Conservation (phyloP, 2,329 filamentous ascomycete species). For the Fusarium camptoceras region DNA sequence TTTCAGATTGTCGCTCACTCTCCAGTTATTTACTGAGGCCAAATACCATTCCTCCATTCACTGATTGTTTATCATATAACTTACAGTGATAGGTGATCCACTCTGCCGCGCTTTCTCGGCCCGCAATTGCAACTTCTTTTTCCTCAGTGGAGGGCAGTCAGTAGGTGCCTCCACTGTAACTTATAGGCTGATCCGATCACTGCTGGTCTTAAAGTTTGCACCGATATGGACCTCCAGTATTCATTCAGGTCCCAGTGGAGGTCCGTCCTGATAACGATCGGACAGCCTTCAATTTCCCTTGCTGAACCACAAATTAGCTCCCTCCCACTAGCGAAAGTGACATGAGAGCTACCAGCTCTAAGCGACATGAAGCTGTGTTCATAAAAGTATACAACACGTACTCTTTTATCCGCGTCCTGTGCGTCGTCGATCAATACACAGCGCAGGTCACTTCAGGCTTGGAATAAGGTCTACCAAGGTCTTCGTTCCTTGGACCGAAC, state of each 20-base stretch:
- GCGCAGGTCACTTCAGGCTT: slow-evolving; percentile 16
- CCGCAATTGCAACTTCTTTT: slow-evolving; percentile 17
- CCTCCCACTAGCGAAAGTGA: slow-evolving; percentile 25
- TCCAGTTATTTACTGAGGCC: not conserved
- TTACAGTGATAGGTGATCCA: slow-evolving; percentile 1
- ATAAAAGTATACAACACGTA: slow-evolving; percentile 11
- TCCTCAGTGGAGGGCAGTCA: not conserved
- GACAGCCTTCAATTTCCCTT: slow-evolving; percentile 35
- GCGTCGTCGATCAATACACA: slow-evolving; percentile 25
- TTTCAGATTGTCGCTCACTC: slow-evolving; percentile 1
- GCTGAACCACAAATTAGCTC: slow-evolving; percentile 40
- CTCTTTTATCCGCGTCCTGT: slow-evolving; percentile 19
- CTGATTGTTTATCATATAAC: not conserved
- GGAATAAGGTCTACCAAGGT: slow-evolving; percentile 22
- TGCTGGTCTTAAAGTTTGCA: not conserved
- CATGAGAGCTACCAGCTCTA: slow-evolving; percentile 8
- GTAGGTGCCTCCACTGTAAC: slow-evolving; percentile 4
- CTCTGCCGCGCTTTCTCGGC: slow-evolving; percentile 34
- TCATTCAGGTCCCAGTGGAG: not conserved
- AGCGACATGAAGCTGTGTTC: not conserved
- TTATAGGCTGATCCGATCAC: not conserved
- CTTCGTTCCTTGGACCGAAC: not conserved
- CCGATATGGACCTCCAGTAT: not conserved
- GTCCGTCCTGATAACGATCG: slow-evolving; percentile 14
- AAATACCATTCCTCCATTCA: slow-evolving; percentile 3